A percentile compares a stretch with the other conserved stretches of the same genome.
Evolutionary conservation across 2,329 filamentous ascomycete species (phyloP).

Genomic region (Monilinia vaccinii-corymbosi): DNA sequence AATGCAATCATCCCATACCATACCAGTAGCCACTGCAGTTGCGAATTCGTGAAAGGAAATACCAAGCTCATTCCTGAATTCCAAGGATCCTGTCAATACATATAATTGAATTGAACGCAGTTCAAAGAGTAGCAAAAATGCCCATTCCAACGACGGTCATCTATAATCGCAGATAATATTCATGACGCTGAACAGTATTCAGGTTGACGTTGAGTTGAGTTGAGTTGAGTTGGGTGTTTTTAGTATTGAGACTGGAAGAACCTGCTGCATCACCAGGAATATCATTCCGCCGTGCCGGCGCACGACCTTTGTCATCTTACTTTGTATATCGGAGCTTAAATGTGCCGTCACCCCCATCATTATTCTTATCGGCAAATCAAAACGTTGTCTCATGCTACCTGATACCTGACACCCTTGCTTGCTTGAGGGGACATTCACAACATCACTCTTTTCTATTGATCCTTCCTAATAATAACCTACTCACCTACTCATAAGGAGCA

Average conservation of each 20-base stretch:
- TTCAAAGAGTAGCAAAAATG: neutral
- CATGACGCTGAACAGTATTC: neutral
- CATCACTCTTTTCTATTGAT: neutral
- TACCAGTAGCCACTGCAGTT: neutral
- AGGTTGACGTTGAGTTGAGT: neutral
- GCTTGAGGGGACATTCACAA: neutral
- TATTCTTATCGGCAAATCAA: neutral
- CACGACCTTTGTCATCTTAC: too few species aligned
- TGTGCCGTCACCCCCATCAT: neutral
- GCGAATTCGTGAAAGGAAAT: neutral
- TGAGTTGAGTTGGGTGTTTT: neutral
- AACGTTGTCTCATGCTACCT: too few species aligned
- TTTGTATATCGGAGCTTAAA: neutral
- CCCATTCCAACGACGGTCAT: neutral
- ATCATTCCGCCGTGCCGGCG: too few species aligned
- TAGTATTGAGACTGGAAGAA: neutral
- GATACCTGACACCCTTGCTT: neutral
- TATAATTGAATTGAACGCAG: neutral
- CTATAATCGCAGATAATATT: neutral
- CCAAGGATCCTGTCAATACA: neutral
- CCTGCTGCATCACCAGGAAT: too few species aligned
- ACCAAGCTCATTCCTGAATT: neutral
- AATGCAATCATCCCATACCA: neutral
- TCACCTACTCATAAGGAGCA: neutral
- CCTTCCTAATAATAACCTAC: conserved; percentile 1